These are phyloP conservation scores for Penicillium capsulatum DNA, from an alignment of 2,329 filamentous ascomycete genomes.

Conservation along the genomic window DNA sequence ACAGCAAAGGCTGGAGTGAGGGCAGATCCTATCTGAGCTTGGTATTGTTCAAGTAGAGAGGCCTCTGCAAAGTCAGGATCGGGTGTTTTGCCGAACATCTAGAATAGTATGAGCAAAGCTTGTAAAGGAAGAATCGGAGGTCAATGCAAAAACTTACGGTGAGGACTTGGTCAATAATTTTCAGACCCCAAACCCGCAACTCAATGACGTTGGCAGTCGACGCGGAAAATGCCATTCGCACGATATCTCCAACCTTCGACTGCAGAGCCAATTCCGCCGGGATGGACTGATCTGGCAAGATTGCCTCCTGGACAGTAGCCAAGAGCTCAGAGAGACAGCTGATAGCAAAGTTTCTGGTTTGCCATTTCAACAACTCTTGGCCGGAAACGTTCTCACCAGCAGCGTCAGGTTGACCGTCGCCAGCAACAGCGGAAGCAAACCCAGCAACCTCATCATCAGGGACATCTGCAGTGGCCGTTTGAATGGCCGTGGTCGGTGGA, in stretches of 20 bases:
- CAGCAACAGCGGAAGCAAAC: slow-evolving; percentile 72
- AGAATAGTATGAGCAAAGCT: not conserved
- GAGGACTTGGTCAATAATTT: slow-evolving; percentile 87
- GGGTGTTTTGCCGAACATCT: slow-evolving; percentile 86
- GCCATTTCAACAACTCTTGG: slow-evolving; percentile 89
- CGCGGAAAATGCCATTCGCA: slow-evolving; percentile 94
- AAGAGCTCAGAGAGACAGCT: slow-evolving; percentile 81
- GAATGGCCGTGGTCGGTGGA: slow-evolving; percentile 35
- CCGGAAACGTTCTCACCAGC: slow-evolving; percentile 52
- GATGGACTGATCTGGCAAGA: slow-evolving; percentile 72
- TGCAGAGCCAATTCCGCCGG: slow-evolving; percentile 75
- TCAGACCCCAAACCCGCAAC: slow-evolving; percentile 82
- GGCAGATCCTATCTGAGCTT: slow-evolving; percentile 95
- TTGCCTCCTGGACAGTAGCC: slow-evolving; percentile 70
- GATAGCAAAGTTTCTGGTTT: slow-evolving; percentile 92
- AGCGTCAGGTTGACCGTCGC: slow-evolving; percentile 55
- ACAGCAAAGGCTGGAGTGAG: slow-evolving; percentile 92
- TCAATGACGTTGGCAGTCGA: slow-evolving; percentile 91
- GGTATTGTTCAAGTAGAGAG: slow-evolving; percentile 93
- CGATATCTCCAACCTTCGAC: slow-evolving; percentile 80
- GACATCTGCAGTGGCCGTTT: slow-evolving; percentile 63
- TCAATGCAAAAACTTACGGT: slow-evolving; percentile 45
- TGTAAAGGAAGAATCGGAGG: not conserved
- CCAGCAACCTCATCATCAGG: slow-evolving; percentile 96
- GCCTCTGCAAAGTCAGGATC: slow-evolving; percentile 98